Base-by-base conservation (phyloP, 169 alveolate genomes). In the Eimeria sp. region DNA sequence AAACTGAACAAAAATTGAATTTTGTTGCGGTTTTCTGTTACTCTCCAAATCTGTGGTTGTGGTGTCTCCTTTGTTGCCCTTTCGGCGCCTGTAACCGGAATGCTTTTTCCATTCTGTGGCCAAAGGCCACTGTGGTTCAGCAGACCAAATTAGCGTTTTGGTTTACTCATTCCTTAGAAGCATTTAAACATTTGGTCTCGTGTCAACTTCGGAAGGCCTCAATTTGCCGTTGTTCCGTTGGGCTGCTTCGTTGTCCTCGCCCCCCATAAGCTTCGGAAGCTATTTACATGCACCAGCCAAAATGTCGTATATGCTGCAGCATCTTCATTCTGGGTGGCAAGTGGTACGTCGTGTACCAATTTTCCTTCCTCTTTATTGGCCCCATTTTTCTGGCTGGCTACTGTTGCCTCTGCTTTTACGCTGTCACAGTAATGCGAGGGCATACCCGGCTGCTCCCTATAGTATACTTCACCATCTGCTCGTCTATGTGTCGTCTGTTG, bases 291-390 rank as follows among this genome's bases (percentile, higher is more conserved):
- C 6, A 30, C 70, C 0, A 5, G 70, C 70, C 70, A 18, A 61
- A 61, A 99, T 99, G 99, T 99, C 99, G 90, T 99, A 99, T 97
- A 98, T 99, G 99, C 98, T 99, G 72, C 99, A 99, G 93, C 99
- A 99, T 98, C 98, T 99, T 94, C 98, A 98, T 95, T 98, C 99
- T 88, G 99, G 99, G 49, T 99, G 99, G 99, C 99, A 99, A 94
- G 99, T 99, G 92, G 98, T 97, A 88, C 25, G 97, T 72, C 30
- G 40, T 34, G 40, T 34, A 34, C 40, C 40, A 34, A 34, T 51
- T 40, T 78, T n/a, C 13, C 4, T 5, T 34, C 1, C 22, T 22
- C 4, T 78, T 49, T 45, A 11, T 54, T 54, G 63, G 63, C 40
- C 40, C 40, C 40, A 16, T 54, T 0, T 54, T 54, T 11, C 63